phyloP scores from a whole-genome alignment of 1,284 basidiomycete species.

The Puccinia hordei region DNA sequence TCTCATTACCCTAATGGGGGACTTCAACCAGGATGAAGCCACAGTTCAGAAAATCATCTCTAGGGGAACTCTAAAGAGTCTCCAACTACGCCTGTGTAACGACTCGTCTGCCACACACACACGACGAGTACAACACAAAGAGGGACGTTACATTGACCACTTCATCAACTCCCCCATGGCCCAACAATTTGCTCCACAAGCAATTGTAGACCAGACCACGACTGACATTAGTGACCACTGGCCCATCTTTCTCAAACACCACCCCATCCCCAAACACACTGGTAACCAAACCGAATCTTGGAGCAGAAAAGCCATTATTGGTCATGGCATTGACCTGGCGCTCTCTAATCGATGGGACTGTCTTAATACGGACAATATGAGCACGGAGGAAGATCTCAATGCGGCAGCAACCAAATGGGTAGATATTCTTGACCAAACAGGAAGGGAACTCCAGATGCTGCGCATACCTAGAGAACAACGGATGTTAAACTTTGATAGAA shows the following conservation, averaged over 20 bases:
- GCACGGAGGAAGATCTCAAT: neutral
- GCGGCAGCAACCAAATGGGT: neutral
- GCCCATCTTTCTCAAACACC: neutral
- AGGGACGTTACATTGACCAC: too few species aligned
- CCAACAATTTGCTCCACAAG: too few species aligned
- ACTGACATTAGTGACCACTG: constrained; percentile 1
- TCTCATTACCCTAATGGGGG: too few species aligned
- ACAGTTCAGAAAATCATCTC: too few species aligned
- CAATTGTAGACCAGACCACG: neutral
- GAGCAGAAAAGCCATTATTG: neutral
- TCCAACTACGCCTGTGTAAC: too few species aligned
- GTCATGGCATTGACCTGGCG: neutral
- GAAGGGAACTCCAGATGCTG: neutral
- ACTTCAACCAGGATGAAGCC: too few species aligned
- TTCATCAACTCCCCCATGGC: too few species aligned
- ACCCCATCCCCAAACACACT: too few species aligned
- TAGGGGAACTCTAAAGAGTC: too few species aligned
- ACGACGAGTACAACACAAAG: too few species aligned
- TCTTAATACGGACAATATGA: neutral
- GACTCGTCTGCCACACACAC: too few species aligned
- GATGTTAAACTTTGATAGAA: neutral
- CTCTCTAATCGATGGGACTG: constrained; percentile 4
- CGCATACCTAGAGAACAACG: neutral
- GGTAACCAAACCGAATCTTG: neutral
- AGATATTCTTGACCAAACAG: neutral